phyloP scores from a whole-genome alignment of 257 asterid species.

The Nicotiana obtusifolia region DNA sequence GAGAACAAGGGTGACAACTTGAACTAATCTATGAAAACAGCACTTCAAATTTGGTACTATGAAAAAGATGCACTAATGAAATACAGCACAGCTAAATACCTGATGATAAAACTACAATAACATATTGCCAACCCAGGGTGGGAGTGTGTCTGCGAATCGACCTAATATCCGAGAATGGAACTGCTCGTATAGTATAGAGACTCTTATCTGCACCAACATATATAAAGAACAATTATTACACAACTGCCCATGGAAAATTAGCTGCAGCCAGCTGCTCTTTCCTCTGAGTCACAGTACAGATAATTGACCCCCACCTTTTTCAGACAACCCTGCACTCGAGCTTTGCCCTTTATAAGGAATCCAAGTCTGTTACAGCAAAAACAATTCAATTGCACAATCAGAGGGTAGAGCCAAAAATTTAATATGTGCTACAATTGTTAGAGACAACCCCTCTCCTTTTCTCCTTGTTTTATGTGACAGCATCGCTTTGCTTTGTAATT shows the following conservation, averaged over 20 bases:
- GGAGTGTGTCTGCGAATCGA: constrained; percentile 92
- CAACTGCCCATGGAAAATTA: not conserved
- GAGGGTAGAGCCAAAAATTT: not conserved
- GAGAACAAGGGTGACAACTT: no score
- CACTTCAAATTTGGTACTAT: not conserved
- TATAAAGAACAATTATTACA: constrained; percentile 14
- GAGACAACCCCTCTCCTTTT: not conserved
- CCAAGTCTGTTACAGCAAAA: constrained; percentile 65
- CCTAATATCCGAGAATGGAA: constrained; percentile 74
- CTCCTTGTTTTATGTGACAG: constrained; percentile 5
- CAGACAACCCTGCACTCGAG: constrained; percentile 71
- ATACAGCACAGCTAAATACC: constrained; percentile 31
- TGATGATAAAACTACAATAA: constrained; percentile 85
- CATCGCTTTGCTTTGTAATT: not conserved
- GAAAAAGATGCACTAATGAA: not conserved
- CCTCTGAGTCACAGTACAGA: not conserved
- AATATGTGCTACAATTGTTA: not conserved
- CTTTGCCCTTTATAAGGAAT: constrained; percentile 94
- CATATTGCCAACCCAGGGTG: constrained; percentile 86
- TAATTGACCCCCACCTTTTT: constrained; percentile 55
- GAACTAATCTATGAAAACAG: not conserved
- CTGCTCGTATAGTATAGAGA: constrained; percentile 81
- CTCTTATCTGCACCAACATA: constrained; percentile 65
- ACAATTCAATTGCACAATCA: not conserved
- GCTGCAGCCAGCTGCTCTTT: not conserved